Conservation (phyloP, 306 rosid genomes). For the Pterocarpus santalinus region DNA sequence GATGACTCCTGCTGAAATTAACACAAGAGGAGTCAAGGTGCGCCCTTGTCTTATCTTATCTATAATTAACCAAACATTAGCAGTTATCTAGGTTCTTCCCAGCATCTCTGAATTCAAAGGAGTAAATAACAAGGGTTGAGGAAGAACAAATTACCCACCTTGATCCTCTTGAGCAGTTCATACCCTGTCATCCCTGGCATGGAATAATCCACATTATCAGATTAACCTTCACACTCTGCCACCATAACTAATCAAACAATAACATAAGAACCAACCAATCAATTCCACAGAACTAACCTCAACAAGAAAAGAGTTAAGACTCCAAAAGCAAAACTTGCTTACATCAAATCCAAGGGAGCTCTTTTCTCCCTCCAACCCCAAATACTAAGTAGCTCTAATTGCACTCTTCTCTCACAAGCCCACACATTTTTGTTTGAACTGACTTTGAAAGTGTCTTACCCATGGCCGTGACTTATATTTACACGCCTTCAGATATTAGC, state of each 20-base stretch:
- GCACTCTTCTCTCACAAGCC: conserved; percentile 4
- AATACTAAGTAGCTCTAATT: neutral
- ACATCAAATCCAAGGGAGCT: neutral
- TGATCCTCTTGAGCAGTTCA: conserved; percentile 90
- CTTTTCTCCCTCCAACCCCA: neutral
- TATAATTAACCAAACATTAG: neutral
- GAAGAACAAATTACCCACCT: conserved; percentile 58
- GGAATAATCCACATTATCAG: conserved; percentile 94
- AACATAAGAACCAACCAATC: conserved; percentile 28
- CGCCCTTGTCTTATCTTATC: neutral
- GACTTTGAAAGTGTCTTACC: conserved; percentile 5
- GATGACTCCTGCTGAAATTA: conserved; percentile 85
- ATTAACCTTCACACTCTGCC: conserved; percentile 84
- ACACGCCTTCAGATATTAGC: conserved; percentile 1
- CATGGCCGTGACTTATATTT: neutral
- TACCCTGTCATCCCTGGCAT: conserved; percentile 99
- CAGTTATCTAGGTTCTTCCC: neutral
- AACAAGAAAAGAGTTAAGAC: neutral
- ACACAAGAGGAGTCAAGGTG: conserved; percentile 23
- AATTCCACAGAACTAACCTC: neutral
- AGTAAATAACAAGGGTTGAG: neutral
- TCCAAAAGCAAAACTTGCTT: neutral
- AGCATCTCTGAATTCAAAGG: neutral
- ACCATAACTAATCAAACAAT: conserved; percentile 44
- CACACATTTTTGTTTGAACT: conserved; percentile 9